Conservation (phyloP, 768 basidiomycete genomes). For the Macrocybe gigantea region DNA sequence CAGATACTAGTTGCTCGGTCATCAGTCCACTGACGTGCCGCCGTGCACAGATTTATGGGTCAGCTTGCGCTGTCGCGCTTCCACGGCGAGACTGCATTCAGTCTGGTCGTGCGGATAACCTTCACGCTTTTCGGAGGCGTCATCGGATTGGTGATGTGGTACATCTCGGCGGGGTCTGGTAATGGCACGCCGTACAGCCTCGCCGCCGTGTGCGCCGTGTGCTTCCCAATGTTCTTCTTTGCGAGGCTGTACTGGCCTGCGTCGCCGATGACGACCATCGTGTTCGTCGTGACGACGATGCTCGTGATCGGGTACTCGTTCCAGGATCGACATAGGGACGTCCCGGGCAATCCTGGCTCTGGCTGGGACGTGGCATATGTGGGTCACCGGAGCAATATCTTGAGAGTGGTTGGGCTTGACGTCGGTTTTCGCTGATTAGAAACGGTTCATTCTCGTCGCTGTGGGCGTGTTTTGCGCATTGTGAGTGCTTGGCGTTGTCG, state of each 20-base stretch:
- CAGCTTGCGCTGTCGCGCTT: conserved; percentile 69
- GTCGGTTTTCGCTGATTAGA: conserved; percentile 25
- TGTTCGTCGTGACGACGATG: conserved; percentile 53
- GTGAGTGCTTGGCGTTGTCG: conserved; percentile 29
- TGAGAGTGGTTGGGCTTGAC: not conserved
- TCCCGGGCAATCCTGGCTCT: conserved; percentile 47
- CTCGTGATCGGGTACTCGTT: conserved; percentile 75
- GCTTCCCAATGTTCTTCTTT: conserved; percentile 69
- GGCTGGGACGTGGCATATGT: conserved; percentile 75
- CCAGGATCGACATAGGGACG: conserved; percentile 44
- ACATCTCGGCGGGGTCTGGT: conserved; percentile 55
- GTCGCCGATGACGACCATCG: conserved; percentile 64
- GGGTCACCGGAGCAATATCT: conserved; percentile 3
- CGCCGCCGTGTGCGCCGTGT: conserved; percentile 59
- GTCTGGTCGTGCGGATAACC: conserved; percentile 50
- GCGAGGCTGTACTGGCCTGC: conserved; percentile 71
- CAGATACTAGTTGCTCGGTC: not conserved
- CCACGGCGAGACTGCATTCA: conserved; percentile 71
- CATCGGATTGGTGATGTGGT: conserved; percentile 66
- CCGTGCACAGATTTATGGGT: conserved; percentile 56
- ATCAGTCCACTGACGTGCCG: not conserved
- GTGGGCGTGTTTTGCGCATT: conserved; percentile 75
- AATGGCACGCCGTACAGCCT: conserved; percentile 64
- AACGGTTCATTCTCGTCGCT: conserved; percentile 63
- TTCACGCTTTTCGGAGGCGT: conserved; percentile 65